These are phyloP conservation scores for Colletotrichum tropicicola DNA, from an alignment of 2,329 filamentous ascomycete genomes.

Conservation along the genomic window DNA sequence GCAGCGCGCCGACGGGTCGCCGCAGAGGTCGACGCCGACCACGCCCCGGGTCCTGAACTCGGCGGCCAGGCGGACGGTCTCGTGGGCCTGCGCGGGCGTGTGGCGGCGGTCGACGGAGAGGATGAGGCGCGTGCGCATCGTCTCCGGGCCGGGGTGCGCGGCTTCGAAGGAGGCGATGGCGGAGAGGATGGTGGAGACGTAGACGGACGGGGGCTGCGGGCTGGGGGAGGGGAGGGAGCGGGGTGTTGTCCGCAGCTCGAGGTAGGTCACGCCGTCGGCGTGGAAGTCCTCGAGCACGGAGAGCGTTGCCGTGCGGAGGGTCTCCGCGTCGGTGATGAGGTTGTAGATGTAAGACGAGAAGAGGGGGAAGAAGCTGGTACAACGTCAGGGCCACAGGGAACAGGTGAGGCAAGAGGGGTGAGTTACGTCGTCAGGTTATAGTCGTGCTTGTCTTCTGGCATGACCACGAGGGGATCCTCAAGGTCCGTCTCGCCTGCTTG, in stretches of 20 bases:
- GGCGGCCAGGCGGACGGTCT: conserved; percentile 71
- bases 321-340: conserved; percentile 70
- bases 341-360: conserved; percentile 84
- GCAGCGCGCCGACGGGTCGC: conserved; percentile 66
- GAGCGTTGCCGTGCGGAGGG: conserved; percentile 69
- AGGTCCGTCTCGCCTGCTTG: conserved; percentile 61
- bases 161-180: conserved; percentile 64
- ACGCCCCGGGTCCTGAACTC: conserved; percentile 63
- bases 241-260: conserved; percentile 84
- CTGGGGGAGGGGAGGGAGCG: conserved; percentile 45
- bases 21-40: conserved; percentile 82
- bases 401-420: conserved; percentile 29
- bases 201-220: conserved; percentile 58
- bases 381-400: not conserved
- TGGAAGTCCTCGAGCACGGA: conserved; percentile 74
- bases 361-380: conserved; percentile 75
- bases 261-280: conserved; percentile 76
- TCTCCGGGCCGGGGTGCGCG: conserved; percentile 36
- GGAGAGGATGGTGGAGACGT: conserved; percentile 72
- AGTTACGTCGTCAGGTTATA: conserved; percentile 74
- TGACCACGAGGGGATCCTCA: conserved; percentile 73
- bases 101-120: conserved; percentile 78
- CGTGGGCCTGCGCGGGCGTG: conserved; percentile 65
- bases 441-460: conserved; percentile 76
- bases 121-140: conserved; percentile 72